Evolutionary conservation across 1,284 basidiomycete species (phyloP), one percentile per base, ranked within the genome.

Genomic region (Vanrija sp.): DNA sequence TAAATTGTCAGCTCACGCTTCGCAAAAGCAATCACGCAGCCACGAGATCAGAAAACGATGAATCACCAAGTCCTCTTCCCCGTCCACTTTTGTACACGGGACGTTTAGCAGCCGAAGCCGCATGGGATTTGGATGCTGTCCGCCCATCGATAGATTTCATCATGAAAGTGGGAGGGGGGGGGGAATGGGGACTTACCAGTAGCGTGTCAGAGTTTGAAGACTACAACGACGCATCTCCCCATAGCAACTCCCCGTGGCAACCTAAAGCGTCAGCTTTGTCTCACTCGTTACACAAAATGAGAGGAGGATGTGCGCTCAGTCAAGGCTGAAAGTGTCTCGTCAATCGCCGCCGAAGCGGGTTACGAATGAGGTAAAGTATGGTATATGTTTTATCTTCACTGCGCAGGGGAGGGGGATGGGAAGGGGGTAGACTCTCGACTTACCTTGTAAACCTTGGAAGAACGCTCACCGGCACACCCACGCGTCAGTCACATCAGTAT

Each of bases 341-440:
- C 63, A 72, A 71, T 71, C 65, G 61, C 66, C 60, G 64, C 56
- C 41, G 36, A 27, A 53, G 58, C 63, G 60, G 63, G 60, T 67
- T 63, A 61, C 68, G 70, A 68, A 72, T 69, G 67, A 69, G 66
- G 68, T 69, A 69, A 72, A 70, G 68, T 69, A 72, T 72, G 70
- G 66, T 64, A 57, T 62, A 44, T 56, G 61, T 60, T 70, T 56
- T 67, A 64, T 72, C 70, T 57, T 72, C 70, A 72, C 53, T 49
- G 70, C 70, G 67, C 56, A 19, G 23, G 36, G 7, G n/a, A n/a
- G n/a, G 36, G 10, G 23, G 47, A 16, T 23, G 31, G 41, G 46
- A 35, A 2, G 37, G 16, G 47, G 31, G 12, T 27, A 14, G 15
- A 14, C 4, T 25, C 24, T 25, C 10, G 31, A 31, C 31, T 31